Evolutionary conservation across 192 early-diverging fungal species (phyloP), one percentile per base, ranked within the genome.

Genomic region (Entomortierella beljakovae): DNA sequence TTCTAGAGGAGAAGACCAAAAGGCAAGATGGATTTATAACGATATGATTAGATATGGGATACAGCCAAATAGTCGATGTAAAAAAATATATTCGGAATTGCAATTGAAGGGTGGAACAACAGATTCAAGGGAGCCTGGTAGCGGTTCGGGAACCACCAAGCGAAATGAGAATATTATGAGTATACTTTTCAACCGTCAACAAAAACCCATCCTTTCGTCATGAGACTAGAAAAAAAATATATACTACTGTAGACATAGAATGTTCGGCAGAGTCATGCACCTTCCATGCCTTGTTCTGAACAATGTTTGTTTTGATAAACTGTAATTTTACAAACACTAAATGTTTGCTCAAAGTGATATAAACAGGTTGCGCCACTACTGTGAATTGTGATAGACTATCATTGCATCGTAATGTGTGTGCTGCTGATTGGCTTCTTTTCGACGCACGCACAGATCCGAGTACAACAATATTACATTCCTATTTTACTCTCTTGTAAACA

Each of bases 11-110:
- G 67, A 79, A 42, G 23, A 70, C 31, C 75, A 79, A n/a, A 79
- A 40, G 49, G 61, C 75, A 10, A 40, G 75, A 33, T 79, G 75
- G 75, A 50, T 65, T 20, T 79, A 79, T 46, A 70, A 79, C 50
- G 75, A 79, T 20, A 79, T 79, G 75, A 54, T 79, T 20, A 66
- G 67, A 32, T 54, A 64, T 38, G 75, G 68, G 1, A 22, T 79
- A 22, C 64, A 56, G 23, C 75, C 75, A 15, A 64, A 42, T 15
- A 40, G 48, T 18, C 48, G 42, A 48, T 59, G 61, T 33, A 79
- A 79, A 31, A 70, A 79, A 38, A 18, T 79, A 34, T 79, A 54
- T 53, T 58, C 68, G 26, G 67, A 69, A 31, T 23, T 79, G 42
- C 75, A 79, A 22, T 26, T 70, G 11, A 58, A 57, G 31, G 67